Evolutionary conservation across 305 asterid genomes (phyloP).

Genomic region (Plantago rigida): DNA sequence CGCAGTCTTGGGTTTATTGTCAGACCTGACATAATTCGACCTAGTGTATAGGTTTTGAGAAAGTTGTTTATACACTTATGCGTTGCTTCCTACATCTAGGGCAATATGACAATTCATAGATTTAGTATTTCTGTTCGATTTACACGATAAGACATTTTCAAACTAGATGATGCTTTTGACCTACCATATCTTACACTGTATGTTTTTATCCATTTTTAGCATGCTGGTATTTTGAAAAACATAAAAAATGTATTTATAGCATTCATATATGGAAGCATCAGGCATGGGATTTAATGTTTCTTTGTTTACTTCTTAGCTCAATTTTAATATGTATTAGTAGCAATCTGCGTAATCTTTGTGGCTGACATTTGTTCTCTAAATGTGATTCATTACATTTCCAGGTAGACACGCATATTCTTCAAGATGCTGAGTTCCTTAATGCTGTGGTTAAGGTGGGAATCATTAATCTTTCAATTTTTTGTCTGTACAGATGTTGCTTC

Average conservation of each 20-base stretch:
- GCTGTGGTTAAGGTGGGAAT: conserved; percentile 84
- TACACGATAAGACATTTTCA: no score
- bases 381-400: conserved; percentile 31
- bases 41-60: not conserved
- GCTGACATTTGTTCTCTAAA: conserved; percentile 19
- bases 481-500: not conserved
- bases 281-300: no score
- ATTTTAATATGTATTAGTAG: not conserved
- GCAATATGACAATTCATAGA: no score
- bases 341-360: conserved; percentile 13
- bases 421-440: conserved; percentile 62
- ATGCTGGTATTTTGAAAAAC: not conserved
- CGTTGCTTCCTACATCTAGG: no score
- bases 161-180: no score
- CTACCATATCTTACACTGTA: no score
- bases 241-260: not conserved
- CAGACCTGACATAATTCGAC: not conserved
- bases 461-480: conserved; percentile 11
- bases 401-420: conserved; percentile 65
- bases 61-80: no score
- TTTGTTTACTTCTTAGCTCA: no score
- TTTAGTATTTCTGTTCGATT: no score
- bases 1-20: not conserved
- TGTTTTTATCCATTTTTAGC: no score
- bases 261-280: not conserved